These are phyloP conservation scores for Ustulina deusta DNA, from an alignment of 2,329 filamentous ascomycete genomes.

Conservation along the genomic window DNA sequence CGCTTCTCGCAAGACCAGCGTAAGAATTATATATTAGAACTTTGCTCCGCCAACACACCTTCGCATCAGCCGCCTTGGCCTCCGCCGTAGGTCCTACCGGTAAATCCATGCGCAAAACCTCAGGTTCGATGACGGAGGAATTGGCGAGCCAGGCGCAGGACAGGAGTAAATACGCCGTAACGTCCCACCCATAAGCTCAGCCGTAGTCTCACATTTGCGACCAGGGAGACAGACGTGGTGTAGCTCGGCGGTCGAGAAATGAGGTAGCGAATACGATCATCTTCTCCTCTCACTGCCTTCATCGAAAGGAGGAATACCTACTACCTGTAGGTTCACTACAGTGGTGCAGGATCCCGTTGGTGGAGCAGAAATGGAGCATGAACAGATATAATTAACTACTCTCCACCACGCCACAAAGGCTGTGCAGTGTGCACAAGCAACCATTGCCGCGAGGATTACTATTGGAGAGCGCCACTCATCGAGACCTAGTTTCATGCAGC, in stretches of 20 bases:
- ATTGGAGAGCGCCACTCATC: neutral
- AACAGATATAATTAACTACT: conserved; percentile 23
- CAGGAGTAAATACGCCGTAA: neutral
- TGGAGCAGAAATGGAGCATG: neutral
- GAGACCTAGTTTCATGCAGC: conserved; percentile 15
- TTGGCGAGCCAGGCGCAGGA: conserved; percentile 10
- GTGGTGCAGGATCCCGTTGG: neutral
- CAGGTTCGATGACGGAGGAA: conserved; percentile 14
- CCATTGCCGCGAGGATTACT: neutral
- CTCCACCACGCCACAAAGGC: conserved; percentile 20
- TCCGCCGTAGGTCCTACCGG: conserved; percentile 1
- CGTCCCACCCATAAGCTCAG: conserved; percentile 21
- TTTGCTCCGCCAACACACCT: neutral
- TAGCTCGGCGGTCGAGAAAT: neutral
- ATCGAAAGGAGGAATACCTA: neutral
- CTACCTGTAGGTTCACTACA: no score
- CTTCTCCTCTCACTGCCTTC: neutral
- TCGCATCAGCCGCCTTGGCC: conserved; percentile 1
- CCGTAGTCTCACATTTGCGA: conserved; percentile 17
- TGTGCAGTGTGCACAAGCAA: neutral
- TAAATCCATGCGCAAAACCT: conserved; percentile 9
- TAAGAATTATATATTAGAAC: neutral
- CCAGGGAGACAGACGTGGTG: neutral
- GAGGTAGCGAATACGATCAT: neutral
- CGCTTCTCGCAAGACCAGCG: conserved; percentile 3